Evolutionary conservation across 352 stramenopile genomes (phyloP).

Genomic region (Globisporangium splendens): DNA sequence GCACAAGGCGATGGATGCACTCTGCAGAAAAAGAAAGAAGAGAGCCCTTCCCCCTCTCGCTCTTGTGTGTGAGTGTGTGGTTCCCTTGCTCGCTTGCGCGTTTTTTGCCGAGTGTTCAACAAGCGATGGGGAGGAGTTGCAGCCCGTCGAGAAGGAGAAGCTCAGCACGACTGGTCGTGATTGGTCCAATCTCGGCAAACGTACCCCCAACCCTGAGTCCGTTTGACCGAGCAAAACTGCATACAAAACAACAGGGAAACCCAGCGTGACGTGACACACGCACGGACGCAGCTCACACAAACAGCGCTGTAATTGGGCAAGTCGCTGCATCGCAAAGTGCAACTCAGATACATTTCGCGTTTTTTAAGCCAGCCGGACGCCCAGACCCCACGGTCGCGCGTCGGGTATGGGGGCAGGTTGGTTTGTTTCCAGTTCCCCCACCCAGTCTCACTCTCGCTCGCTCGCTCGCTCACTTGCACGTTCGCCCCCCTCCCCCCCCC

Average conservation of each 20-base stretch:
- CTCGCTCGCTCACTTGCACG: background rate
- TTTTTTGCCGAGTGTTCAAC: slow-evolving; percentile 10
- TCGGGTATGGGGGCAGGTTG: slow-evolving; percentile 3
- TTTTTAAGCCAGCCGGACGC: slow-evolving; percentile 25
- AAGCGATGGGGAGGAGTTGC: slow-evolving; percentile 8
- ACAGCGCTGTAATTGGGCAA: slow-evolving; percentile 5
- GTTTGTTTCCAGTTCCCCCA: slow-evolving; percentile 30
- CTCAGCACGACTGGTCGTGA: background rate
- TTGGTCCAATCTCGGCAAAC: background rate
- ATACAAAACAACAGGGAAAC: slow-evolving; percentile 3
- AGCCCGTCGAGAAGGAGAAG: background rate
- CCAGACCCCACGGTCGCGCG: slow-evolving; percentile 1
- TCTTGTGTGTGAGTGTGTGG: background rate
- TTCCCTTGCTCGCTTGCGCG: background rate
- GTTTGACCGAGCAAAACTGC: background rate
- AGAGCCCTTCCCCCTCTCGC: background rate
- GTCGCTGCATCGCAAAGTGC: slow-evolving; percentile 34
- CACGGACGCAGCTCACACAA: slow-evolving; percentile 18
- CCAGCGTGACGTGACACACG: slow-evolving; percentile 45
- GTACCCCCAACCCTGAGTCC: background rate
- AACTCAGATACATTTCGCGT: slow-evolving; percentile 24
- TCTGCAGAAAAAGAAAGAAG: too few relatives aligned
- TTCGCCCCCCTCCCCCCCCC: too few relatives aligned
- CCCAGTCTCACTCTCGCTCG: background rate
- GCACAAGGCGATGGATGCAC: too few relatives aligned